Evolutionary conservation across 441 rosid species (phyloP).

Genomic region (Macaranga tanarius): DNA sequence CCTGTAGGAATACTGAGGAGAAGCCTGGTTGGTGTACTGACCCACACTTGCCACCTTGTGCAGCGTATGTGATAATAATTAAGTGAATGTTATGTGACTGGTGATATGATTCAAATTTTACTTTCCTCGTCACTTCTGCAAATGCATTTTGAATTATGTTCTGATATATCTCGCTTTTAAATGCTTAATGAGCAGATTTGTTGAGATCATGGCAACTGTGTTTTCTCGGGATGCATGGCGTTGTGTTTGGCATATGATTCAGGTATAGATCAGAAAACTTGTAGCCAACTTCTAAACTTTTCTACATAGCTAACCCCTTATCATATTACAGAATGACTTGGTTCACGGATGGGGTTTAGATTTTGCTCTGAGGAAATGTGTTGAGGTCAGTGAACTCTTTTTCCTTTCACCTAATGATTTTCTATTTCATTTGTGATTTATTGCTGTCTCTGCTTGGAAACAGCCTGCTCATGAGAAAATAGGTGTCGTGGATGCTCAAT

Average conservation of each 20-base stretch:
- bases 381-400: conserved; percentile 51
- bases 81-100: neutral
- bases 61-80: conserved; percentile 68
- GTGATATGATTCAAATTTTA: conserved; percentile 4
- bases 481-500: conserved; percentile 95
- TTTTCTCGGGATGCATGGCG: conserved; percentile 95
- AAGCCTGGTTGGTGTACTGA: conserved; percentile 84
- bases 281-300: conserved; percentile 13
- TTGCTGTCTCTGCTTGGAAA: conserved; percentile 11
- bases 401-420: conserved; percentile 22
- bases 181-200: conserved; percentile 55
- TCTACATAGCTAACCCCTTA: conserved; percentile 12
- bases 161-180: conserved; percentile 5
- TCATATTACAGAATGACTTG: conserved; percentile 73
- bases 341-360: conserved; percentile 99
- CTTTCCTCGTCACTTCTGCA: neutral
- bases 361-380: conserved; percentile 84
- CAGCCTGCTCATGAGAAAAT: conserved; percentile 93
- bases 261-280: conserved; percentile 38
- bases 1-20: conserved; percentile 69
- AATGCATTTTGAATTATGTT: conserved; percentile 1
- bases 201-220: conserved; percentile 96
- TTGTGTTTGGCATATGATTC: conserved; percentile 96
- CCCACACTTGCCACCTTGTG: conserved; percentile 93
- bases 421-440: conserved; percentile 1